A percentile compares a stretch with the other conserved stretches of the same genome.
These are phyloP conservation scores for Citrullus mucosospermus DNA, from an alignment of 306 rosid species.

Conservation along the genomic window DNA sequence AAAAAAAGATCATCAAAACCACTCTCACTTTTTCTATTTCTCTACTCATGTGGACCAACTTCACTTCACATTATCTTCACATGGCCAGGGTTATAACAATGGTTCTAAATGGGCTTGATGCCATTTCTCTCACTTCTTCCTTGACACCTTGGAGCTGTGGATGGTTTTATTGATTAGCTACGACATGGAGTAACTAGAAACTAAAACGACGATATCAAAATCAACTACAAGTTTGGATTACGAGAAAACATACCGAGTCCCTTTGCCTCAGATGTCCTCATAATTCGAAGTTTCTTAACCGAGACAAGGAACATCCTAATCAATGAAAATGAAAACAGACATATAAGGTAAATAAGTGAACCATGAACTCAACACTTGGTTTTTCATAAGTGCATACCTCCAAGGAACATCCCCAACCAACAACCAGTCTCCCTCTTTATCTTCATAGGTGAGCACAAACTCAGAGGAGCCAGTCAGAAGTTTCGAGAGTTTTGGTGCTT, in stretches of 20 bases:
- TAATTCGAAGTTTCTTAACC: constrained; percentile 63
- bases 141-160: constrained; percentile 46
- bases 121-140: constrained; percentile 39
- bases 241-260: constrained; percentile 39
- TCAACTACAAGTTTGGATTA: background rate
- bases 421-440: constrained; percentile 68
- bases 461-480: constrained; percentile 58
- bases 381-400: constrained; percentile 26
- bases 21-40: constrained; percentile 19
- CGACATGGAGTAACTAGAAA: background rate
- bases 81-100: constrained; percentile 11
- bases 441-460: constrained; percentile 66
- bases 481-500: constrained; percentile 27
- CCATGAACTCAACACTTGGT: background rate
- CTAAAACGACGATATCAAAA: background rate
- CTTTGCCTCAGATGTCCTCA: constrained; percentile 60
- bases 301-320: constrained; percentile 55
- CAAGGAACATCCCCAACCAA: constrained; percentile 77
- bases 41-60: constrained; percentile 33
- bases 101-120: constrained; percentile 30
- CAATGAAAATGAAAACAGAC: background rate
- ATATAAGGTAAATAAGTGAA: background rate
- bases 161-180: background rate
- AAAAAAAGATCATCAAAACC: constrained; percentile 28
- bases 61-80: constrained; percentile 17